Percentiles rank a stretch among this genome's conserved stretches.
These are phyloP conservation scores for Thelonectria rubi DNA, from an alignment of 2,329 filamentous ascomycete genomes.

Conservation along the genomic window DNA sequence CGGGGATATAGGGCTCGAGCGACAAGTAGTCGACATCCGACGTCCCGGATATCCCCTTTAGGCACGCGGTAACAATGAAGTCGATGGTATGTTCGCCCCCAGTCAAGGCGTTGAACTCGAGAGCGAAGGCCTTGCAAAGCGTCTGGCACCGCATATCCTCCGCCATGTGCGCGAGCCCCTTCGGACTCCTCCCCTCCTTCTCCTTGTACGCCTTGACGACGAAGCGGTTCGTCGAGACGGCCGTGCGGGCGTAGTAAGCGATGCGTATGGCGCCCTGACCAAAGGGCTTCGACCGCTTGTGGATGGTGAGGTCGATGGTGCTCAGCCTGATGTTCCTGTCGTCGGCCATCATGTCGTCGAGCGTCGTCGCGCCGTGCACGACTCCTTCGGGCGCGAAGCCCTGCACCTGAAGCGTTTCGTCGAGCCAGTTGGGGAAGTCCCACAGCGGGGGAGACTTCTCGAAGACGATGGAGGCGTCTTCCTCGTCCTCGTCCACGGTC, in stretches of 20 bases:
- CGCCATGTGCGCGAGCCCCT: constrained; percentile 42
- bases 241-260: constrained; percentile 48
- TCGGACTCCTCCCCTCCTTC: constrained; percentile 13
- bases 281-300: constrained; percentile 30
- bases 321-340: constrained; percentile 49
- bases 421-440: no score
- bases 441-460: no score
- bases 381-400: constrained; percentile 7
- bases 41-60: no score
- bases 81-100: constrained; percentile 28
- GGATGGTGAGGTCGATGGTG: constrained; percentile 46
- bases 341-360: constrained; percentile 49
- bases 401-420: neutral
- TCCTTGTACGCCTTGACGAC: constrained; percentile 49
- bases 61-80: no score
- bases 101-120: constrained; percentile 51
- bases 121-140: constrained; percentile 52
- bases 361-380: constrained; percentile 38
- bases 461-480: no score
- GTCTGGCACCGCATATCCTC: constrained; percentile 53
- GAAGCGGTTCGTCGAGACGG: constrained; percentile 40
- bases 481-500: no score
- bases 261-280: constrained; percentile 46
- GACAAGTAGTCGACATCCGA: no score
- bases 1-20: no score